Percentiles rank a stretch among this genome's conserved stretches.
phyloP scores from a whole-genome alignment of 192 early-diverging fungal genomes.

The Bifiguratus adelaidae region DNA sequence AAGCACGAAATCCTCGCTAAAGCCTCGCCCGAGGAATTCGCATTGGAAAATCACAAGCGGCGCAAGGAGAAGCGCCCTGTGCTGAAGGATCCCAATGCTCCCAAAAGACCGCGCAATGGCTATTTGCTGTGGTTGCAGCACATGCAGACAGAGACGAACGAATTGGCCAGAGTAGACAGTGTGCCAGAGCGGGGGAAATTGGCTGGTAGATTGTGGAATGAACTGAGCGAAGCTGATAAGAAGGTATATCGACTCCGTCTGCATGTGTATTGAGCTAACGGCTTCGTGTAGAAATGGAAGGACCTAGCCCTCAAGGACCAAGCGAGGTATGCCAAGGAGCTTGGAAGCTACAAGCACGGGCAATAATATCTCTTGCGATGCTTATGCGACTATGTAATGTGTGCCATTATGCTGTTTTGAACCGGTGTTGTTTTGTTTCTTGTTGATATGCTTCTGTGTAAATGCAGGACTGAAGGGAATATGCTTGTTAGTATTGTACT shows the following conservation, averaged over 20 bases:
- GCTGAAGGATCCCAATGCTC: constrained; percentile 15
- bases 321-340: not conserved
- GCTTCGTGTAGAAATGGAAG: not conserved
- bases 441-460: too few species aligned
- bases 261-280: not conserved
- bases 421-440: too few species aligned
- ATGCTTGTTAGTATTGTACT: too few species aligned
- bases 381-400: too few species aligned
- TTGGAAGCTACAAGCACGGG: not conserved
- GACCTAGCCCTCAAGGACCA: not conserved
- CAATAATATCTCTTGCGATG: not conserved
- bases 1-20: constrained; percentile 1
- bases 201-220: not conserved
- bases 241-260: not conserved
- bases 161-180: not conserved
- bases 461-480: too few species aligned
- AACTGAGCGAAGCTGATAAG: not conserved
- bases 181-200: not conserved
- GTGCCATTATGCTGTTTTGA: too few species aligned
- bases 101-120: constrained; percentile 10
- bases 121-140: constrained; percentile 14
- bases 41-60: constrained; percentile 13
- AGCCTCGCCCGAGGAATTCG: constrained; percentile 13
- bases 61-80: constrained; percentile 5
- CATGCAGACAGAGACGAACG: constrained; percentile 3